phyloP scores from a whole-genome alignment of 345 rosid species.

The Hibiscus syriacus region DNA sequence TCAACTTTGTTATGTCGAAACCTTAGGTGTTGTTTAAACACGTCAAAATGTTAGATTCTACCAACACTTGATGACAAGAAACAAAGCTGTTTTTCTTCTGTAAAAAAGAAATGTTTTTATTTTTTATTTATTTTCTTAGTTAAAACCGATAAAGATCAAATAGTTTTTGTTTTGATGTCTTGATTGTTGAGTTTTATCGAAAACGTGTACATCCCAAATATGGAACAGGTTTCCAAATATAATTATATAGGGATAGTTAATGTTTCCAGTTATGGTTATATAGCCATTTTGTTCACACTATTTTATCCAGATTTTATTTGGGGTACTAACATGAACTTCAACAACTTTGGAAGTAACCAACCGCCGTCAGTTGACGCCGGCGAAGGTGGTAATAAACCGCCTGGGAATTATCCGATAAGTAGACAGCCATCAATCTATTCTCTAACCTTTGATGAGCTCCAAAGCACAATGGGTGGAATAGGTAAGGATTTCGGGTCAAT shows the following conservation, averaged over 20 bases:
- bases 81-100: too few relatives aligned
- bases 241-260: not conserved
- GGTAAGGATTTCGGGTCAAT: slow-evolving; percentile 92
- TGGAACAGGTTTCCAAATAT: too few relatives aligned
- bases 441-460: slow-evolving; percentile 86
- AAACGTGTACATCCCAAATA: too few relatives aligned
- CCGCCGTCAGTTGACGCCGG: slow-evolving; percentile 14
- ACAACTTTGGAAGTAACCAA: slow-evolving; percentile 39
- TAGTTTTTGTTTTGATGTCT: too few relatives aligned
- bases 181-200: too few relatives aligned
- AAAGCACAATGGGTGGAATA: slow-evolving; percentile 52
- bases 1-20: too few relatives aligned
- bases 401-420: slow-evolving; percentile 33
- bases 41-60: too few relatives aligned
- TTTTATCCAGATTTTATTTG: slow-evolving; percentile 1
- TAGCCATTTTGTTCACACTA: not conserved
- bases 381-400: slow-evolving; percentile 28
- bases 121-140: too few relatives aligned
- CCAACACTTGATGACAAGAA: too few relatives aligned
- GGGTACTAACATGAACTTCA: slow-evolving; percentile 64
- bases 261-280: not conserved
- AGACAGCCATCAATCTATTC: slow-evolving; percentile 78
- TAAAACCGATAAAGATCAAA: too few relatives aligned
- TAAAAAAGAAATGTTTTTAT: too few relatives aligned
- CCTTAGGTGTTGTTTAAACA: too few relatives aligned